Evolutionary conservation across 1,284 basidiomycete genomes (phyloP), one percentile per base, ranked within the genome.

Genomic region (Ustilago curta): DNA sequence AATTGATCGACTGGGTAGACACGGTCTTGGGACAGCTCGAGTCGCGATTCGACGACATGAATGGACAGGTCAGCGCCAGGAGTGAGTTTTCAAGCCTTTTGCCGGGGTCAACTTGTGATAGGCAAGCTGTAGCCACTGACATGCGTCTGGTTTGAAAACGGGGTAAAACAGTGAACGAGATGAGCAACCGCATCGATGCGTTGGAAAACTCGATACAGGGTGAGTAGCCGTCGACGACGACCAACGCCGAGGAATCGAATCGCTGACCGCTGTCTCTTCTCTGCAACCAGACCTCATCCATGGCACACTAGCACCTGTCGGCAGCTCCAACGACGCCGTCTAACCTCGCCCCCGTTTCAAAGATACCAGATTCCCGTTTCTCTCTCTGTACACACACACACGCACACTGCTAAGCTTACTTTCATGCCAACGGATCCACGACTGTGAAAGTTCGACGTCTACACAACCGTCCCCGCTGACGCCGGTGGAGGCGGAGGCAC

Each of bases 1-100:
- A 83, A 55, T 65, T 84, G n/a, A 74, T 78, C 40, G 82, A 84
- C 40, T 84, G 83, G 83, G 82, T 84, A 18, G 83, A 84, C 29
- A 76, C 70, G 16, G 70, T 83, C 5, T 59, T 83, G 5, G 52
- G 69, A 29, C 74, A 81, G 45, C 71, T 84, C 27, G 82, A 83
- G 57, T 59, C 59, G n/a, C 55, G 79, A 11, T 80, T 83, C 39
- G 76, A 78, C 12, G 77, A 76, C 43, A 78, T 81, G 67, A 78
- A 76, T 43, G 67, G 66, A 19, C 80, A 83, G 42, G 79, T 84
- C 14, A 74, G 70, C 32, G 50, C 63, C 2, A 55, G 83, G 5
- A 84, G 82, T 84, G 69, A 67, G 82, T 81, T 9, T 81, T 9
- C 4, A 19, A 7, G 21, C 5, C n/a, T n/a, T n/a, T n/a, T n/a